Percentiles rank a stretch among this genome's conserved stretches.
These are phyloP conservation scores for Leucogyrophana mollusca DNA, from an alignment of 768 basidiomycete genomes.

Conservation along the genomic window DNA sequence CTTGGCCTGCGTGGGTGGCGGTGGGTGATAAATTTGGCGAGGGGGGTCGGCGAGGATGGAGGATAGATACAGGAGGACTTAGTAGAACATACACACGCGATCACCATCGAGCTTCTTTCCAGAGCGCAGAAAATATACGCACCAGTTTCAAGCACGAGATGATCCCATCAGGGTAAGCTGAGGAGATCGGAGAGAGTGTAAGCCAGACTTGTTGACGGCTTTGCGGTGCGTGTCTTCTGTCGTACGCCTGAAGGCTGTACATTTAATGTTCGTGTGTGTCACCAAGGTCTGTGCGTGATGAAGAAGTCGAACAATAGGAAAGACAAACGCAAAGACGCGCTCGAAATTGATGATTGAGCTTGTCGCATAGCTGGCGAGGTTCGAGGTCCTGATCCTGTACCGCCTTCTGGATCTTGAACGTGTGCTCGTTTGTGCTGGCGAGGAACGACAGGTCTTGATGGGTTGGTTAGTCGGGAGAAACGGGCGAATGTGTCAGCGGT, in stretches of 20 bases:
- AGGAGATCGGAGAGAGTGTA: constrained; percentile 4
- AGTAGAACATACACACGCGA: no score
- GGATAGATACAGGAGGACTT: no score
- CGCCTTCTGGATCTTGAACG: constrained; percentile 87
- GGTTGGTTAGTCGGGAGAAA: constrained; percentile 56
- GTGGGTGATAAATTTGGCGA: no score
- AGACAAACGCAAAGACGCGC: constrained; percentile 42
- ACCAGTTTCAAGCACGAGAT: constrained; percentile 52
- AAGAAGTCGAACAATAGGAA: background rate
- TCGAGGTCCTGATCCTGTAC: constrained; percentile 54
- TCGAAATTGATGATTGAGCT: constrained; percentile 67
- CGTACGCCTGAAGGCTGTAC: constrained; percentile 78
- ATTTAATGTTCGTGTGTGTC: constrained; percentile 56
- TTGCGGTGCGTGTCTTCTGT: constrained; percentile 59
- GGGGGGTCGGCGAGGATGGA: no score
- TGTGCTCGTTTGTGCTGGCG: constrained; percentile 91
- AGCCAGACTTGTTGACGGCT: constrained; percentile 85
- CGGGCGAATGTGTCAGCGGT: constrained; percentile 80
- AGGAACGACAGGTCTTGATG: constrained; percentile 56
- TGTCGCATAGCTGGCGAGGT: constrained; percentile 70
- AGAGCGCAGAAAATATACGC: no score
- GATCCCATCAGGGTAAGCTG: constrained; percentile 35
- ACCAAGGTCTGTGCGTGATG: constrained; percentile 55
- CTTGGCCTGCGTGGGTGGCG: constrained; percentile 57
- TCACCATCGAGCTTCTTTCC: no score